Evolutionary conservation across 768 basidiomycete species (phyloP).

Genomic region (Lactarius quietus): DNA sequence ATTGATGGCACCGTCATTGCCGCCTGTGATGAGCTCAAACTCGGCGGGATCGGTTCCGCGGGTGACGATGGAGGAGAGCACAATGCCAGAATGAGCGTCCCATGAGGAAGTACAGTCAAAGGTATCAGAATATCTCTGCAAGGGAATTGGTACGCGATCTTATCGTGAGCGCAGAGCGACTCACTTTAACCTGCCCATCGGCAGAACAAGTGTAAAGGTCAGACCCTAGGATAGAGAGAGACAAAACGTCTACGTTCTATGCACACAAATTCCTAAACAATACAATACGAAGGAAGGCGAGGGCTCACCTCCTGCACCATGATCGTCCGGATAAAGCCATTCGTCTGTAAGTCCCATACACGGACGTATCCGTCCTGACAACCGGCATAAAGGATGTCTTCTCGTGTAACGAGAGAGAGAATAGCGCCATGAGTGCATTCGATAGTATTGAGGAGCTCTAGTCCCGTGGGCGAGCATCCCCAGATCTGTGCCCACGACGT

Average conservation of each 20-base stretch:
- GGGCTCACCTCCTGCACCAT: slow-evolving; percentile 74
- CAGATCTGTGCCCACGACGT: slow-evolving; percentile 49
- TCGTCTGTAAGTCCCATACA: slow-evolving; percentile 88
- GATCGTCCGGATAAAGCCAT: slow-evolving; percentile 80
- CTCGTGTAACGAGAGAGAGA: slow-evolving; percentile 67
- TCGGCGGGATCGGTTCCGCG: slow-evolving; percentile 32
- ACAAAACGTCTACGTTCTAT: slow-evolving; percentile 76
- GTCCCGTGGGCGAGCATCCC: slow-evolving; percentile 48
- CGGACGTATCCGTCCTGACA: slow-evolving; percentile 93
- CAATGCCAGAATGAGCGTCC: slow-evolving; percentile 76
- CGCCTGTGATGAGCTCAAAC: slow-evolving; percentile 66
- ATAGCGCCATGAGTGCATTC: slow-evolving; percentile 76
- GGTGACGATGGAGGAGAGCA: slow-evolving; percentile 72
- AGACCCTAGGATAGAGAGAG: slow-evolving; percentile 63
- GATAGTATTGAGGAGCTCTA: slow-evolving; percentile 58
- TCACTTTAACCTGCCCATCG: slow-evolving; percentile 64
- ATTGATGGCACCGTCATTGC: slow-evolving; percentile 83
- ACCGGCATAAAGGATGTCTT: slow-evolving; percentile 85
- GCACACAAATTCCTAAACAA: slow-evolving; percentile 1
- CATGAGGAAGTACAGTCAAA: slow-evolving; percentile 86
- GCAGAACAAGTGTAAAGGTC: slow-evolving; percentile 51
- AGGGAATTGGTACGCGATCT: neutral
- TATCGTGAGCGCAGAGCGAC: slow-evolving; percentile 1
- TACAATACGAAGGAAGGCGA: neutral
- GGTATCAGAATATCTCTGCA: slow-evolving; percentile 73